A percentile compares a stretch with the other conserved stretches of the same genome.
These are phyloP conservation scores for Xylariaceae sp. DNA, from an alignment of 2,329 filamentous ascomycete species.

Conservation along the genomic window DNA sequence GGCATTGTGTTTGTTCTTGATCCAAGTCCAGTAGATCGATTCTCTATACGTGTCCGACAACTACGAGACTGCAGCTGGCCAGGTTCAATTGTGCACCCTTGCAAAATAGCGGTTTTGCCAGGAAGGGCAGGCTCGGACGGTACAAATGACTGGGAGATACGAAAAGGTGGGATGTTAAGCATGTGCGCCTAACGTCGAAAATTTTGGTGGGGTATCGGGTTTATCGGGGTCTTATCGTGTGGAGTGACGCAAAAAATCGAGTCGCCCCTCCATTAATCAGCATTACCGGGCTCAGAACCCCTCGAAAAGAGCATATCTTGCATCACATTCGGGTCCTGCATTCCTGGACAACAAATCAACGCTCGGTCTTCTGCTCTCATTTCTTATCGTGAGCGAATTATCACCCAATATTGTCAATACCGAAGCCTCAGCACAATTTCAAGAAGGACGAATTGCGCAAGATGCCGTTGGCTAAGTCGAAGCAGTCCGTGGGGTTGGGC, in stretches of 20 bases:
- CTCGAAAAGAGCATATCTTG: too few species aligned
- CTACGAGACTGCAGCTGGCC: too few species aligned
- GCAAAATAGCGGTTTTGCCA: too few species aligned
- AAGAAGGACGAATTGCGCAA: constrained; percentile 23
- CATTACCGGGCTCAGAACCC: constrained; percentile 1
- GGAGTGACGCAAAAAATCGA: constrained; percentile 31
- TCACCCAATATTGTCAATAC: too few species aligned
- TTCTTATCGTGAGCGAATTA: too few species aligned
- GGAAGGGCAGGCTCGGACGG: too few species aligned
- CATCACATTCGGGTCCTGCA: too few species aligned
- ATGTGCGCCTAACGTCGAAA: constrained; percentile 13
- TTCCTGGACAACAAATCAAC: background rate
- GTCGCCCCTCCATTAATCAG: constrained; percentile 35
- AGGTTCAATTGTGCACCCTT: too few species aligned
- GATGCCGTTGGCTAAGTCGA: constrained; percentile 77
- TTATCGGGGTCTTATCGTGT: constrained; percentile 20
- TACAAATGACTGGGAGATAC: too few species aligned
- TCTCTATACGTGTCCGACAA: background rate
- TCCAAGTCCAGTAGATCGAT: background rate
- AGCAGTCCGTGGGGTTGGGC: constrained; percentile 89
- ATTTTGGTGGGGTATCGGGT: constrained; percentile 26
- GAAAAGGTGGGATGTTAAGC: background rate
- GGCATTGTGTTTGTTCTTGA: constrained; percentile 55
- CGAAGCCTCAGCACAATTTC: too few species aligned
- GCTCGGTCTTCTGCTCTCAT: too few species aligned